Evolutionary conservation across 129 eudicot genomes (phyloP), one percentile per base, ranked within the genome.

Genomic region (Lactuca saligna): DNA sequence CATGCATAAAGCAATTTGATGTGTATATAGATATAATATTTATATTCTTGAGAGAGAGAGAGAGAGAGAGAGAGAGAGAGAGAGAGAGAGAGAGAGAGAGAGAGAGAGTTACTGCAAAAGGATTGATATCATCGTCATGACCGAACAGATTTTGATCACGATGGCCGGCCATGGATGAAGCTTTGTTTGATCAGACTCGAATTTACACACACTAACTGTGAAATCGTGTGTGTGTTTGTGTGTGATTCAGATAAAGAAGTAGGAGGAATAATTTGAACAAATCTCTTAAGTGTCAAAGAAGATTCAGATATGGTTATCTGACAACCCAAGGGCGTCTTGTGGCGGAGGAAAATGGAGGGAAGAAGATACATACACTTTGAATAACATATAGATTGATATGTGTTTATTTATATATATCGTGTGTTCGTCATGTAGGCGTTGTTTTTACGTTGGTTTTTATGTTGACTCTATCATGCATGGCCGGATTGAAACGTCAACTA

Each of bases 81-180:
- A 20, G 6, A 0, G 10, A 44, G 25, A 61, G 32, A 57, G 14
- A 49, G 44, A 57, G 32, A 25, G 16, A 29, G 31, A 74, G 1
- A 25, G 29, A 0, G 29, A 0, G 29, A 25, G 29, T 25, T 61
- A 76, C 80, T 12, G 69, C 61, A 14, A 76, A 76, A 8, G 80
- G 80, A 68, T 76, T 76, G 64, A 76, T 68, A 51, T 76, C 80
- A 17, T 68, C 75, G 31, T 76, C 70, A 1, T 68, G 74, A 41
- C 58, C 64, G 53, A 76, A 76, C 1, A 70, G 75, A 53, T 76
- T 41, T 33, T 11, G 69, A 75, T 75, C 69, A 61, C 33, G 69
- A 38, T 68, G 79, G 62, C 53, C 63, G 3, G 74, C 79, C 79
- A 75, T 75, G 17, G 48, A 8, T 49, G n/a, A 59, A 60, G 41